Percentiles rank a stretch among this genome's conserved stretches.
phyloP scores from a whole-genome alignment of 2,329 filamentous ascomycete species.

The Cryphonectria japonica region DNA sequence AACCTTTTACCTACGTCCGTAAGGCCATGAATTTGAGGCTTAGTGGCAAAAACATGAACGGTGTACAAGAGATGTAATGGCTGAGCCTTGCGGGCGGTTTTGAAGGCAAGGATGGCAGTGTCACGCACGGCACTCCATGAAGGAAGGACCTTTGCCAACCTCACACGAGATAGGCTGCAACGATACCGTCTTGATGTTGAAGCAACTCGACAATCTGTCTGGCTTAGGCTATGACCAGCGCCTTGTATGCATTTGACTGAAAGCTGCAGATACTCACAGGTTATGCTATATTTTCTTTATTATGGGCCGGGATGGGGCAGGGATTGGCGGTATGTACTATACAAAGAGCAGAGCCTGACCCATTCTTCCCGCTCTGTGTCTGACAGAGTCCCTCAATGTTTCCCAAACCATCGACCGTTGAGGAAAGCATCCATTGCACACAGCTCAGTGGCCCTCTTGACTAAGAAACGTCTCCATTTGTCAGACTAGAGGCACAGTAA shows the following conservation, averaged over 20 bases:
- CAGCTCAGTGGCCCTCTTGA: not conserved
- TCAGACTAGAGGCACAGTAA: not conserved
- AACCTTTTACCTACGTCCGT: too few relatives aligned
- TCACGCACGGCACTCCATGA: not conserved
- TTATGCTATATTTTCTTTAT: not conserved
- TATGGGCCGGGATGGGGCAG: not conserved
- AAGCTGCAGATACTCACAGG: not conserved
- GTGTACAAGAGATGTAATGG: too few relatives aligned
- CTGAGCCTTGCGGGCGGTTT: too few relatives aligned
- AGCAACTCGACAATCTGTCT: not conserved
- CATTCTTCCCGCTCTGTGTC: not conserved
- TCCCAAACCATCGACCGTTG: not conserved
- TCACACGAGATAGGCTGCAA: not conserved
- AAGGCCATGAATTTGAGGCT: too few relatives aligned
- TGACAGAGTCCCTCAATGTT: not conserved
- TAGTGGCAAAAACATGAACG: too few relatives aligned
- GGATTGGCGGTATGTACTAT: not conserved
- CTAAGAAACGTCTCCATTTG: not conserved
- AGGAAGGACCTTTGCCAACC: not conserved
- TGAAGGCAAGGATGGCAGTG: too few relatives aligned
- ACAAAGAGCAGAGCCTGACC: not conserved
- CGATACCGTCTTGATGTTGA: not conserved
- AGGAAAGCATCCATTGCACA: not conserved
- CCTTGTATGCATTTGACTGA: not conserved
- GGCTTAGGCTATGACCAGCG: not conserved